These are phyloP conservation scores for Trichoderma sp. DNA, from an alignment of 2,329 filamentous ascomycete species.

Conservation along the genomic window DNA sequence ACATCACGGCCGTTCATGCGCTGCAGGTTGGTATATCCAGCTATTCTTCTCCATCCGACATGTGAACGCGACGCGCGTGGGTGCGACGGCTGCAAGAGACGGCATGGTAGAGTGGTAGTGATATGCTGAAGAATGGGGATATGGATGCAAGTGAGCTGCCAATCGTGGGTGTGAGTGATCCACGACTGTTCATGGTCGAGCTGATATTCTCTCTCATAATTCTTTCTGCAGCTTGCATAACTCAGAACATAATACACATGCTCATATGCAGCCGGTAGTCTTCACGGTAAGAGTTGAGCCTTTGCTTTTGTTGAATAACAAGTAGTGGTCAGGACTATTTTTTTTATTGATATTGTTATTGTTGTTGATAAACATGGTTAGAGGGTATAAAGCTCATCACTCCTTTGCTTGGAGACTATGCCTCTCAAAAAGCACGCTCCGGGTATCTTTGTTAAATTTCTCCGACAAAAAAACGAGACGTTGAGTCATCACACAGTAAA, in stretches of 20 bases:
- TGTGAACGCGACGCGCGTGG: not conserved
- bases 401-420: constrained; percentile 12
- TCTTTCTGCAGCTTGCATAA: not conserved
- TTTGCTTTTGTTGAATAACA: not conserved
- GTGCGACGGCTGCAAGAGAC: not conserved
- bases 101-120: not conserved
- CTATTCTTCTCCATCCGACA: not conserved
- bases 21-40: not conserved
- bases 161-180: not conserved
- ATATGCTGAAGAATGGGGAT: not conserved
- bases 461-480: not conserved
- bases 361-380: not conserved
- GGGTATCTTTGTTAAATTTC: constrained; percentile 11
- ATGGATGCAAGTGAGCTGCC: not conserved
- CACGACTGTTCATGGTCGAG: not conserved
- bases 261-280: not conserved
- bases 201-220: not conserved
- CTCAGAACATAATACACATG: not conserved
- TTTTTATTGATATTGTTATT: not conserved
- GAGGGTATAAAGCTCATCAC: not conserved
- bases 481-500: not conserved
- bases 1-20: not conserved
- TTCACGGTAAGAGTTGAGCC: not conserved
- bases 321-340: not conserved
- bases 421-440: constrained; percentile 13